Evolutionary conservation across 306 rosid species (phyloP).

Genomic region (Vigna hirtella): DNA sequence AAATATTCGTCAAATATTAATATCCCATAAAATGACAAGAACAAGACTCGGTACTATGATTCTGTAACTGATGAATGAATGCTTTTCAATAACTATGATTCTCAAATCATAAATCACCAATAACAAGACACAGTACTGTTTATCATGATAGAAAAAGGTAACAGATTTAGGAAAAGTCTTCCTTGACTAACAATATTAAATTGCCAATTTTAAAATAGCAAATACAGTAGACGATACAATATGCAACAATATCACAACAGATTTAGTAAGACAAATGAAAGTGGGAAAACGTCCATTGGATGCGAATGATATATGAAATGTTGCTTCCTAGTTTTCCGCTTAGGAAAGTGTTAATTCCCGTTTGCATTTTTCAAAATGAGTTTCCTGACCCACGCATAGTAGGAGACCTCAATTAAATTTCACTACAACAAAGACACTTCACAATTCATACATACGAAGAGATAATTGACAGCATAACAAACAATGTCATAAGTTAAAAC

Average conservation of each 20-base stretch:
- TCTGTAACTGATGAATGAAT: not conserved
- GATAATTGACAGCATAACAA: conserved; percentile 9
- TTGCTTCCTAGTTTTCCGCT: no score
- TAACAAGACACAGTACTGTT: conserved; percentile 20
- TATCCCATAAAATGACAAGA: conserved; percentile 13
- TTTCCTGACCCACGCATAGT: not conserved
- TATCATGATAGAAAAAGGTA: conserved; percentile 8
- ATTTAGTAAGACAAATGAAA: not conserved
- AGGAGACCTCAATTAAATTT: conserved; percentile 7
- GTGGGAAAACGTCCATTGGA: no score
- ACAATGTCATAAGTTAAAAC: not conserved
- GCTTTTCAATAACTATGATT: not conserved
- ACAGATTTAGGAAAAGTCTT: not conserved
- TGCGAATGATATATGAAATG: no score
- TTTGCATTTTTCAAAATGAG: no score
- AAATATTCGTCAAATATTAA: conserved; percentile 30
- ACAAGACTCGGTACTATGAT: not conserved
- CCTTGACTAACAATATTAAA: not conserved
- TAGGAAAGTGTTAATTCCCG: no score
- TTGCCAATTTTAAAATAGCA: conserved; percentile 4
- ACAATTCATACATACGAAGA: not conserved
- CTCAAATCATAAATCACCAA: conserved; percentile 22
- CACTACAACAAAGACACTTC: conserved; percentile 2
- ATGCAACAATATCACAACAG: not conserved
- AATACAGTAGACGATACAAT: not conserved